Evolutionary conservation across 2,329 filamentous ascomycete genomes (phyloP), one percentile per base, ranked within the genome.

Genomic region (Microdochium trichocladiopsis): DNA sequence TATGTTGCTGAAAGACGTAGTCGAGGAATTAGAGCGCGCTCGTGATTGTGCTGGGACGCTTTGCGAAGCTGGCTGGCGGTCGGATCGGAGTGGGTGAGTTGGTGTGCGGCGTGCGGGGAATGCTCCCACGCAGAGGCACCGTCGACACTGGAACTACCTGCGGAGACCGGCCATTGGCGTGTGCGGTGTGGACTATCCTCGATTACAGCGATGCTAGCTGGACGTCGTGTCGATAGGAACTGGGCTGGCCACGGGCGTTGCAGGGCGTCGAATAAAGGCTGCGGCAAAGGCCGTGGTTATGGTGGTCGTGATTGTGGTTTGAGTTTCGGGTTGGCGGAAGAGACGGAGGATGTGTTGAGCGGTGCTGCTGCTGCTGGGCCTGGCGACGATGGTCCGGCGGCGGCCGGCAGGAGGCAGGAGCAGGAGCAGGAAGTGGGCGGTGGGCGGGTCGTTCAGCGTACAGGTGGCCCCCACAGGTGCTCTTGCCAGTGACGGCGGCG

Each of bases 51-150:
- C 47, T 28, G 22, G 18, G 51, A 23, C 18, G 47, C 4, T 33
- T 23, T 37, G 41, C 16, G 50, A 45, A 22, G 33, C 24, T 33
- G 37, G 31, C 23, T 25, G 25, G 47, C 14, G 28, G 43, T 47
- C 18, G 28, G 41, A 37, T 23, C 45, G 48, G 53, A 45, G 53
- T 59, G 63, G 61, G 64, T 58, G 64, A 62, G 69, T 31, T 70
- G 68, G 64, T 52, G 61, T 73, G 67, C 74, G 74, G 75, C 74
- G 74, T 79, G 77, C 77, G 78, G 78, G 77, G 74, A 77, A 75
- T 63, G 68, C 69, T 77, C 76, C 76, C 77, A 75, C 75, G 73
- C 76, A 73, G 77, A 75, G 77, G 76, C 74, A 75, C 76, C 76
- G 74, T 74, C 70, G 67, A 71, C 69, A 70, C 69, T 64, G 61